Evolutionary conservation across 139 green algal species (phyloP), one percentile per base, ranked within the genome.

Genomic region (Picochlorum sp.): DNA sequence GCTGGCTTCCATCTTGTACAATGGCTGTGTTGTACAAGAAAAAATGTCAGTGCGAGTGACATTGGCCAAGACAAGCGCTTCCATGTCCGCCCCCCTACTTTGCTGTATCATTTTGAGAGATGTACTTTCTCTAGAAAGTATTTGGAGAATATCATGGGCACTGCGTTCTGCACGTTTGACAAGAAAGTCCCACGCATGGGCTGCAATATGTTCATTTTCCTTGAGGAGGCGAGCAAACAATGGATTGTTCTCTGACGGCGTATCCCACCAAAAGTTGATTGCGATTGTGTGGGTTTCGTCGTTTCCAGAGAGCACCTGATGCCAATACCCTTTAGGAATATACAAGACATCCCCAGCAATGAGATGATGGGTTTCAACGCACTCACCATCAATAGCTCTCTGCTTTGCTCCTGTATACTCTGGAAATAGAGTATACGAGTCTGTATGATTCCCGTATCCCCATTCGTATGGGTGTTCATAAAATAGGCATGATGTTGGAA

Each of bases 241-340:
- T 20, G n/a, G 47, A 10, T 54, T 41, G 34, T 0, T 41, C 2
- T 62, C 60, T 1, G 74, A 57, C 0, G 55, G 6, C 0, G 78
- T 82, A 11, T 67, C 52, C 86, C 86, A 92, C 86, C 86, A 94
- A 64, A 84, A 86, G 70, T 94, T 94, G 38, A 90, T 75, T 1
- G 86, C 86, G 20, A 90, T 77, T 3, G 82, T 88, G 45, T 45
- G 59, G 21, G 21, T 45, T 1, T 15, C 21, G 69, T 73, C 78
- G 50, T 73, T 62, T 13, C 34, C 34, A 41, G 34, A 41, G 34
- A 41, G 47, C 16, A 97, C 89, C 63, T 86, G 92, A 69, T 97
- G 91, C 91, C 91, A 97, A 82, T 84, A 96, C 28, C 76, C 69
- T 6, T 83, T 82, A 0, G 91, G 91, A 45, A 97, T 91, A 75